phyloP scores from a whole-genome alignment of 352 stramenopile species.

The Phytophthora idaei region DNA sequence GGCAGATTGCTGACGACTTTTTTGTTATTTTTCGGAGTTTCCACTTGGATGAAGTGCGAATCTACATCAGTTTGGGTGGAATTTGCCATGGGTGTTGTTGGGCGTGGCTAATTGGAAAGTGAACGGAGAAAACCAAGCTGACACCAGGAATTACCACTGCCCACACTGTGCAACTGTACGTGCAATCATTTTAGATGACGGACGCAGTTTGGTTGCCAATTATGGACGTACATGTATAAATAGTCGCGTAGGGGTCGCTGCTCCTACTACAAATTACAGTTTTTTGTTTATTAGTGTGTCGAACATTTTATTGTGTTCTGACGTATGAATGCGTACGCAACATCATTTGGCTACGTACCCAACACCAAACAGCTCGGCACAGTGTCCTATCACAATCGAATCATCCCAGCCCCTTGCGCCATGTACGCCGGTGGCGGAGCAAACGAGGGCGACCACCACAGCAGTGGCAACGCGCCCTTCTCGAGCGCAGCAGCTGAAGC shows the following conservation, averaged over 20 bases:
- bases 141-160: not conserved
- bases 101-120: conserved; percentile 1
- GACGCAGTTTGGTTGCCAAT: not conserved
- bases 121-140: not conserved
- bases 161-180: not conserved
- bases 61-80: not conserved
- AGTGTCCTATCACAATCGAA: not conserved
- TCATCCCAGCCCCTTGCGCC: not conserved
- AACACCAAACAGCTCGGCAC: not conserved
- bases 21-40: not conserved
- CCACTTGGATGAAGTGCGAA: conserved; percentile 5
- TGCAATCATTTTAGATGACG: not conserved
- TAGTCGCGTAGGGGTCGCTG: too few relatives aligned
- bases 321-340: not conserved
- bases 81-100: not conserved
- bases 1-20: not conserved
- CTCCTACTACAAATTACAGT: too few relatives aligned
- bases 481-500: conserved; percentile 60
- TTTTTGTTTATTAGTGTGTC: too few relatives aligned
- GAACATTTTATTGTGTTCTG: not conserved
- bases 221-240: not conserved
- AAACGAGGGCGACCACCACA: conserved; percentile 41
- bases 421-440: conserved; percentile 47
- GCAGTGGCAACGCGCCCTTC: conserved; percentile 28
- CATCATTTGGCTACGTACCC: not conserved